Conservation (phyloP, 768 basidiomycete genomes). For the Agaricus blazei region DNA sequence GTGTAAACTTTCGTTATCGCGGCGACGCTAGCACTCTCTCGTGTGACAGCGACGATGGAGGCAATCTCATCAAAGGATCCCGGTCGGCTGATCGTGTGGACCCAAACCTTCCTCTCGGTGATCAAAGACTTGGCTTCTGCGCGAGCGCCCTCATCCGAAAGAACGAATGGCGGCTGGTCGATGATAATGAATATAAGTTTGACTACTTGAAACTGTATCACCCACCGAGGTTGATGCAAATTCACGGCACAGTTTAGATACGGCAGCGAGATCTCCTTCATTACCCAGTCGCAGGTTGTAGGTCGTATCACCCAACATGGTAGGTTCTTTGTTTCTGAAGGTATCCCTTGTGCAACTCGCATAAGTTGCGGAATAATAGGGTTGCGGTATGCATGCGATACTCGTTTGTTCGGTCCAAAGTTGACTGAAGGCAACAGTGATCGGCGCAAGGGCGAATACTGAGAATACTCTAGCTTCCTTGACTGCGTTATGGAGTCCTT, state of each 20-base stretch:
- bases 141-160: constrained; percentile 35
- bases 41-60: constrained; percentile 66
- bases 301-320: constrained; percentile 4
- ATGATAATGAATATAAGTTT: constrained; percentile 2
- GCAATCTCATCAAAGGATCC: constrained; percentile 36
- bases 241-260: constrained; percentile 46
- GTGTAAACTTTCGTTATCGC: constrained; percentile 76
- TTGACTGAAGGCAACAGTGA: constrained; percentile 41
- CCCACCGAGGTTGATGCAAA: constrained; percentile 62
- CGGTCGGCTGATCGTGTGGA: constrained; percentile 39
- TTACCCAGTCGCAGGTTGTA: constrained; percentile 40
- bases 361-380: constrained; percentile 62
- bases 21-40: constrained; percentile 51
- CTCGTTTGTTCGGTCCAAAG: constrained; percentile 46
- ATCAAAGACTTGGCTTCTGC: constrained; percentile 51
- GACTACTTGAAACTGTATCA: neutral
- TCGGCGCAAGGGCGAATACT: constrained; percentile 49
- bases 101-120: constrained; percentile 47
- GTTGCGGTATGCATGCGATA: constrained; percentile 27
- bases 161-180: constrained; percentile 49
- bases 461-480: constrained; percentile 50
- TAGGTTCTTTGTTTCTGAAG: constrained; percentile 15
- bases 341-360: constrained; percentile 44
- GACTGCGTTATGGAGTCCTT: constrained; percentile 29
- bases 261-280: constrained; percentile 25